Evolutionary conservation across 2,329 filamentous ascomycete species (phyloP).

Genomic region (Scedosporium dehoogii): DNA sequence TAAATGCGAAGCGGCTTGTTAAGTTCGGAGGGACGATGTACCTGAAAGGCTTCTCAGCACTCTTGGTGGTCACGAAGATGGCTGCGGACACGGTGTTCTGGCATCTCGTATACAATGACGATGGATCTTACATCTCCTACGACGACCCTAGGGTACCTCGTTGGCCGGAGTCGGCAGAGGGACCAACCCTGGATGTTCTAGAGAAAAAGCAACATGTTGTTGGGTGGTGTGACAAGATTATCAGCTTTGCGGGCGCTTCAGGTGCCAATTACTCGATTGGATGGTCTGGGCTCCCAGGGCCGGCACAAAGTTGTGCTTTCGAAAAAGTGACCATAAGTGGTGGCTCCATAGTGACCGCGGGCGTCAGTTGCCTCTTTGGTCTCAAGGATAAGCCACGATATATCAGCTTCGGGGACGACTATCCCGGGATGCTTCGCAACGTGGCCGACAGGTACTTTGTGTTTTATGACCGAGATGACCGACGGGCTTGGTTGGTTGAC

Average conservation of each 20-base stretch:
- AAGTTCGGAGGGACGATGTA: background rate
- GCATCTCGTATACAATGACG: background rate
- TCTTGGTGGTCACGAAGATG: background rate
- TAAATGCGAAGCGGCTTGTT: background rate
- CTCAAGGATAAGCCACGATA: no score
- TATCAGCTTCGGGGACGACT: background rate
- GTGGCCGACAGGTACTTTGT: background rate
- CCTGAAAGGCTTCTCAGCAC: conserved; percentile 1
- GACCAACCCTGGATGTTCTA: background rate
- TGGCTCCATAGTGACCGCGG: no score
- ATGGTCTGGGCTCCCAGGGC: no score
- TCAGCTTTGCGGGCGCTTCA: background rate
- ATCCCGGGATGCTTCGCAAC: background rate
- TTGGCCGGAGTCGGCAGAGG: background rate
- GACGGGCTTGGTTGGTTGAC: background rate
- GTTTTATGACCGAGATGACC: background rate
- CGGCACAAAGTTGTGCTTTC: no score
- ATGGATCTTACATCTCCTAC: background rate
- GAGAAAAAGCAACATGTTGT: background rate
- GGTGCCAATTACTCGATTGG: no score
- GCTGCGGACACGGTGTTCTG: background rate
- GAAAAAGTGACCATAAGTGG: no score
- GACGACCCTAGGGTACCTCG: background rate
- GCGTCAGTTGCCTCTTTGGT: no score
- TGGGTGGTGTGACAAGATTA: background rate